Evolutionary conservation across 1,284 basidiomycete genomes (phyloP), one percentile per base, ranked within the genome.

Genomic region (Tremellales sp.): DNA sequence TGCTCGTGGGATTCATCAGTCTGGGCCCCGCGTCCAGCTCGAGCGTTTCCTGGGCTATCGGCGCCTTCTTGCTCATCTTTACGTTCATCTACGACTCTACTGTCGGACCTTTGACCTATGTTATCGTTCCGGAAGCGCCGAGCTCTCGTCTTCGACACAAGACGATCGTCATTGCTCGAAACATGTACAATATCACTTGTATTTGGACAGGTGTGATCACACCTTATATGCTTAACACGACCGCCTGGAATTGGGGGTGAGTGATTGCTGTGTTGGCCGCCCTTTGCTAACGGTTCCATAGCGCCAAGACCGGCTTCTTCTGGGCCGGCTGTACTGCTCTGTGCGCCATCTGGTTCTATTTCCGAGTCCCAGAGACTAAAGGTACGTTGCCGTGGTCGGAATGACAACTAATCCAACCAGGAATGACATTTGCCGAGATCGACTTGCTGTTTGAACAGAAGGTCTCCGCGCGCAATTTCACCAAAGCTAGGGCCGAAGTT

Each of bases 321-420:
- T 75, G 66, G 65, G 62, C 56, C 13, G 71, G 66, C 8, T 47
- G 41, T 14, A 40, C 45, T 24, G 21, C 54, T 18, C 39, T 50
- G 28, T 44, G 32, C 28, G 12, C 43, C 25, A 44, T 48, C 19
- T 56, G 49, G 43, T 48, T 47, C 39, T 65, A 46, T 47, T 66
- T 66, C 58, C 38, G 62, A 13, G 40, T 74, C 1, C 74, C 74
- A 18, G 74, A 75, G 47, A 60, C 71, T 9, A 43, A 39, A 45
- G 45, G 45, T 2, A 26, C 14, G 34, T 10, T 19, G 9, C n/a
- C n/a, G n/a, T n/a, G n/a, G n/a, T n/a, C n/a, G n/a, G n/a, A n/a
- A n/a, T n/a, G n/a, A n/a, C n/a, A n/a, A n/a, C n/a, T n/a, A n/a
- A n/a, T n/a, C n/a, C n/a, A n/a, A n/a, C n/a, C n/a, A n/a, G n/a